Evolutionary conservation across 371 early-diverging fungal species (phyloP).

Genomic region (Actinomortierella ambigua): DNA sequence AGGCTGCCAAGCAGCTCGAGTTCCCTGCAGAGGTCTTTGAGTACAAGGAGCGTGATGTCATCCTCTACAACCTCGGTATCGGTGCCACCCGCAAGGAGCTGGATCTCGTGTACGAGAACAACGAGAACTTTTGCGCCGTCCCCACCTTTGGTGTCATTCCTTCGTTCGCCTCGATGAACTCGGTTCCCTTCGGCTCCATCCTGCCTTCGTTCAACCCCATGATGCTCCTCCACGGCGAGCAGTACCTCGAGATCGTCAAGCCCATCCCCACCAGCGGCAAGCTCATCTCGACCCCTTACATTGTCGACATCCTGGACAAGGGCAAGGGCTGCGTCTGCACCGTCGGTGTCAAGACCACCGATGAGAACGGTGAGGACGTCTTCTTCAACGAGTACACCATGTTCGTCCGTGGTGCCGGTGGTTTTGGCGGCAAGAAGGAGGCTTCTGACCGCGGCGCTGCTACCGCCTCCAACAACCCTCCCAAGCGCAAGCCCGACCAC

Average conservation of each 20-base stretch:
- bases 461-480: constrained; percentile 76
- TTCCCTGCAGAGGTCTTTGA: constrained; percentile 56
- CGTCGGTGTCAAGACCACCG: constrained; percentile 80
- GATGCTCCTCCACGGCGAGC: constrained; percentile 98
- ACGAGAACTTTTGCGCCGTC: constrained; percentile 76
- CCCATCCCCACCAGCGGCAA: constrained; percentile 85
- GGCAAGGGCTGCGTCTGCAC: constrained; percentile 91
- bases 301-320: constrained; percentile 96
- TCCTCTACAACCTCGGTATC: constrained; percentile 94
- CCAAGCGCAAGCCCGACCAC: constrained; percentile 85
- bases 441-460: constrained; percentile 79
- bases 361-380: constrained; percentile 77
- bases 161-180: constrained; percentile 72
- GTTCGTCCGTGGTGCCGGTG: constrained; percentile 93
- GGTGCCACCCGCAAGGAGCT: constrained; percentile 90
- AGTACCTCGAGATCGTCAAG: constrained; percentile 85
- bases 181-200: constrained; percentile 73
- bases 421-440: constrained; percentile 86
- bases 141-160: constrained; percentile 95
- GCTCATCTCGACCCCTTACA: constrained; percentile 72
- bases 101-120: constrained; percentile 88
- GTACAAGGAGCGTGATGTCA: constrained; percentile 89
- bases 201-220: constrained; percentile 94
- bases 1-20: constrained; percentile 63
- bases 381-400: constrained; percentile 89